Percentiles rank a stretch among this genome's conserved stretches.
Evolutionary conservation across 23 red algal species (phyloP).

Genomic region (Cyanidiococcus yangmingshanensis): DNA sequence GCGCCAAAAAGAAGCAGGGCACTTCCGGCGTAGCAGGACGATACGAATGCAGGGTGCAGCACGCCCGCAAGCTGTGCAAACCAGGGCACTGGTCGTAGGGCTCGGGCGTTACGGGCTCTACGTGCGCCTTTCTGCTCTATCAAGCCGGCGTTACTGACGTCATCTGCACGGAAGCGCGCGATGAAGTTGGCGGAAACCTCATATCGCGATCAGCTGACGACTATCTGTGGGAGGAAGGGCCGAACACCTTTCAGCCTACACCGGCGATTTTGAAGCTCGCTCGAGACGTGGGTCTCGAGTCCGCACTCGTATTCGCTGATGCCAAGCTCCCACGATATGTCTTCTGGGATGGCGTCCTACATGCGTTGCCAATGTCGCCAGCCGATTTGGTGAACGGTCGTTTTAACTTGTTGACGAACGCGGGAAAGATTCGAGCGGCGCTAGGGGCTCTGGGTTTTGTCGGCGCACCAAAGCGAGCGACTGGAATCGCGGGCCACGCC

Average conservation of each 20-base stretch:
- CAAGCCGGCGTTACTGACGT: constrained; percentile 30
- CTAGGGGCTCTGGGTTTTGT: constrained; percentile 78
- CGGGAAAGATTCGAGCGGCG: constrained; percentile 64
- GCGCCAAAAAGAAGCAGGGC: too few species aligned
- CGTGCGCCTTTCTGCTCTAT: constrained; percentile 51
- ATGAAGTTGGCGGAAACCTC: constrained; percentile 69
- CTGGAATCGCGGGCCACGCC: background rate
- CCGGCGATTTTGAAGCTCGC: constrained; percentile 65
- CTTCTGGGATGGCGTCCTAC: constrained; percentile 62
- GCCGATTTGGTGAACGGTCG: constrained; percentile 37
- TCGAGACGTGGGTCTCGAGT: constrained; percentile 49
- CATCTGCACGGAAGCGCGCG: constrained; percentile 57
- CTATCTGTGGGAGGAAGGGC: constrained; percentile 89
- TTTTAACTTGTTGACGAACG: constrained; percentile 56
- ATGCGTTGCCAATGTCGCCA: constrained; percentile 56
- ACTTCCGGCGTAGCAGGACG: background rate
- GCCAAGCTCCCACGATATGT: constrained; percentile 77
- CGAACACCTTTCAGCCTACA: constrained; percentile 92
- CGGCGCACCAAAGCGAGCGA: background rate
- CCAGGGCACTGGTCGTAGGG: constrained; percentile 70
- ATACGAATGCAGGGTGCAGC: background rate
- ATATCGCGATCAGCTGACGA: constrained; percentile 51
- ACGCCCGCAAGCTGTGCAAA: background rate
- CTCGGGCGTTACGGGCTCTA: constrained; percentile 60
- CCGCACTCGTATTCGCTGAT: constrained; percentile 71